Conservation (phyloP, 2,329 filamentous ascomycete species). For the Exophiala oligosperma region DNA sequence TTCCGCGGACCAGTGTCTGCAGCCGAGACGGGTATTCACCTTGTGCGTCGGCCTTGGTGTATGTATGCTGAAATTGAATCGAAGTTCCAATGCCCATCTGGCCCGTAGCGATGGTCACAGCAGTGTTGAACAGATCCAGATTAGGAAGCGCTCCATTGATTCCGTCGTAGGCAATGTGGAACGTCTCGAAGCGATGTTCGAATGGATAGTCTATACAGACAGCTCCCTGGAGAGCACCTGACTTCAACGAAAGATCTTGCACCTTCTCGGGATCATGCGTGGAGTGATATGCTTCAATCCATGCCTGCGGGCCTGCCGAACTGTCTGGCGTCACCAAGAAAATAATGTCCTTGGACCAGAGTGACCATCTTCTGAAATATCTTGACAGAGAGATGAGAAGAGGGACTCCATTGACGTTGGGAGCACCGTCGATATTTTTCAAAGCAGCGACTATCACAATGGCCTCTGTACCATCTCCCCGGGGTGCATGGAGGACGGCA, state of each 20-base stretch:
- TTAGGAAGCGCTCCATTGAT: constrained; percentile 95
- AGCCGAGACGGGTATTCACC: constrained; percentile 80
- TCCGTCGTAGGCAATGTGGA: constrained; percentile 93
- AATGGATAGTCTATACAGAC: constrained; percentile 92
- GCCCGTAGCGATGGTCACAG: constrained; percentile 79
- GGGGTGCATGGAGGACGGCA: constrained; percentile 85
- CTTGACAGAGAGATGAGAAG: constrained; percentile 82
- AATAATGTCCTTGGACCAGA: constrained; percentile 99
- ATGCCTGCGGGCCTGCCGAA: constrained; percentile 86
- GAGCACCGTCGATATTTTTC: constrained; percentile 73
- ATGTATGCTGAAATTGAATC: constrained; percentile 74
- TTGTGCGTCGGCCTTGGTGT: constrained; percentile 56
- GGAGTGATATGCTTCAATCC: constrained; percentile 97
- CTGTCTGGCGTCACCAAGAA: constrained; percentile 87
- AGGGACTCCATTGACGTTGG: constrained; percentile 85
- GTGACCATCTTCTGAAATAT: constrained; percentile 96
- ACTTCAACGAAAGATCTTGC: constrained; percentile 80
- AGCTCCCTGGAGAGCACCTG: constrained; percentile 87
- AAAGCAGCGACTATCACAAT: constrained; percentile 90
- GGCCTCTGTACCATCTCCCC: constrained; percentile 94
- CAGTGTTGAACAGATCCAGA: constrained; percentile 91
- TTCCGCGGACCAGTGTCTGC: constrained; percentile 84
- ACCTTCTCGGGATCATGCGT: constrained; percentile 72
- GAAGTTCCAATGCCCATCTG: constrained; percentile 88
- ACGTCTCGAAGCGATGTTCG: constrained; percentile 77